Base-by-base conservation (phyloP, 495 filamentous ascomycete genomes). In the Aeminium ludgeri region DNA sequence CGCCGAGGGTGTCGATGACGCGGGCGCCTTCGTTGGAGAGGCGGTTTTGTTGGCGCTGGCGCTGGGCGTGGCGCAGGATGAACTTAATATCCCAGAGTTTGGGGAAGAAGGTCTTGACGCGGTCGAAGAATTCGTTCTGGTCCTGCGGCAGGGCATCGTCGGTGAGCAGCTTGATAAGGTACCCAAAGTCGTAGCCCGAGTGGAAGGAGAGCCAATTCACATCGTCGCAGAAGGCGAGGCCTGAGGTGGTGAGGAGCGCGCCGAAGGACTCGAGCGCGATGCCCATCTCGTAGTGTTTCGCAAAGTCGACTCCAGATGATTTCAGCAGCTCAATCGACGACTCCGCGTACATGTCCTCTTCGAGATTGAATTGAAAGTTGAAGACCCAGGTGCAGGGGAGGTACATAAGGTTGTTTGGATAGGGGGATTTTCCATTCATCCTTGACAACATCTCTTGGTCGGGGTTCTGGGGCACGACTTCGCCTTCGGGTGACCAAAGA, bases 181-280 rank as follows among this genome's bases (percentile, higher is more conserved):
- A 95, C 29, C 84, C 89, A 62, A 97, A 94, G 63, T 97, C 89
- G 63, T 97, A 97, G 35, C 89, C 89, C n/a, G 82, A 86, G 59
- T 97, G 89, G 62, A 96, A 96, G 15, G 84, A 91, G 25, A 97
- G 79, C 89, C 89, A 97, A 53, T 79, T 74, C 12, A 95, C 80
- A 37, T 93, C 76, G 28, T 87, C 80, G 36, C 79, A 66, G 50
- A 89, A 75, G n/a, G 89, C 82, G 23, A 97, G 65, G 7, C 89
- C 89, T 11, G 89, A 96, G 42, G 76, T 84, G 38, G 92, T 86
- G 37, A 97, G 67, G 13, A 92, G 67, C 11, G 87, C 70, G 5
- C 84, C 89, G 54, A 97, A 96, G 40, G 84, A 76, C 20, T 72
- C 68, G 0, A 84, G 84, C 44, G 91, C 84, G 50, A 97, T 96